Evolutionary conservation across 2,329 filamentous ascomycete species (phyloP), one percentile per base, ranked within the genome.

Genomic region (Xylariaceae sp.): DNA sequence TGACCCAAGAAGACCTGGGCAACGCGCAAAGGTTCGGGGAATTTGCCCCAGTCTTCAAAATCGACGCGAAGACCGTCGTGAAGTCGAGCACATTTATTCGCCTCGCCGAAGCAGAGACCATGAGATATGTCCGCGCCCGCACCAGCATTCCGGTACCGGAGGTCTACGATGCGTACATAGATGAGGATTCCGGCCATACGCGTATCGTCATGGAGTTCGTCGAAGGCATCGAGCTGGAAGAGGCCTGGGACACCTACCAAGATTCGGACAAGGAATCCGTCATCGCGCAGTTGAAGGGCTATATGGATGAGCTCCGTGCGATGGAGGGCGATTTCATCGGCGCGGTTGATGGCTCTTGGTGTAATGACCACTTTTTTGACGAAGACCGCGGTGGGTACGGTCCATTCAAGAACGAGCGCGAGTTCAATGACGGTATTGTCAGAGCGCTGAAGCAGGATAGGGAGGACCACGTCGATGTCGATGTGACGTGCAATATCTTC

Each of bases 191-290:
- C 13, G 54, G 56, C 18, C 54, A 41, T 19, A 47, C 50, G 31
- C 44, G 48, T 18, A 58, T 58, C 19, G 38, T 56, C 17, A 58
- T 58, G 51, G 51, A 58, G 13, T 47, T 38, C 10, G 33, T 58
- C 28, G 48, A 54, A 38, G 56, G 54, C 6, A 44, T 50, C 5
- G 16, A 40, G 33, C 44, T 58, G 9, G 48, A 53, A 19, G 28
- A 51, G 31, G 46, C 33, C 6, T 57, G 56, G 56, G 54, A 53
- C 16, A 50, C 38, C 12, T 54, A 54, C 47, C 41, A 43, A 16
- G 22, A 9, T 41, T 9, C 14, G 34, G 56, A 54, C 14, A 58
- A 56, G 16, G 45, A 48, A 11, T 52, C 42, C 6, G 36, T 53
- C 14, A 47, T 49, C 12, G 12, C 16, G 14, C 56, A 58, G 17